These are phyloP conservation scores for Beauveria caledonica DNA, from an alignment of 2,329 filamentous ascomycete species.

Conservation along the genomic window DNA sequence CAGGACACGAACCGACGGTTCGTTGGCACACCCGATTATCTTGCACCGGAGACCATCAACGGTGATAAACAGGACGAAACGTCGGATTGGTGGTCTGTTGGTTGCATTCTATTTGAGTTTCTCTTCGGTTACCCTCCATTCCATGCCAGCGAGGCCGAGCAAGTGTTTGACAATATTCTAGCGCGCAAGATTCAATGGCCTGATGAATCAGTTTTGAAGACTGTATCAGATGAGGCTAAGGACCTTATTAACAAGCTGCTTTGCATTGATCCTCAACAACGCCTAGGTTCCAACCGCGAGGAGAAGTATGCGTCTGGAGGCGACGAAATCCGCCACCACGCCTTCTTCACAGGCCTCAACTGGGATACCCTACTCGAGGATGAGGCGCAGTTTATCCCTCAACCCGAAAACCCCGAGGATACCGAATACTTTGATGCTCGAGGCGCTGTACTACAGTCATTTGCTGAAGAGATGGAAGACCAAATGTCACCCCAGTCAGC, in stretches of 20 bases:
- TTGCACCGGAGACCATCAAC: slow-evolving; percentile 93
- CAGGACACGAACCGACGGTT: slow-evolving; percentile 89
- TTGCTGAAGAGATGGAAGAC: slow-evolving; percentile 91
- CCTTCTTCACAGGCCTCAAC: slow-evolving; percentile 80
- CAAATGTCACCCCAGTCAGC: slow-evolving; percentile 66
- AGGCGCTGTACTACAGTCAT: slow-evolving; percentile 85
- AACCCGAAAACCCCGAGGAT: slow-evolving; percentile 87
- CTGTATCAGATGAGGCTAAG: slow-evolving; percentile 76
- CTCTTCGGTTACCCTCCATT: slow-evolving; percentile 91
- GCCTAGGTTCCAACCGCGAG: slow-evolving; percentile 77
- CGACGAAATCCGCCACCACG: slow-evolving; percentile 80
- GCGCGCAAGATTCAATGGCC: slow-evolving; percentile 89
- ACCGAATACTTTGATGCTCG: slow-evolving; percentile 95
- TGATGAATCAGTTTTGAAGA: slow-evolving; percentile 64
- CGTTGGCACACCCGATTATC: slow-evolving; percentile 92
- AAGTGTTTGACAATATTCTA: slow-evolving; percentile 95
- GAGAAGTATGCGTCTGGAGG: slow-evolving; percentile 79
- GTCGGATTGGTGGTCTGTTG: slow-evolving; percentile 99
- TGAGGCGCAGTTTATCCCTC: slow-evolving; percentile 90
- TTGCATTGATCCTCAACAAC: slow-evolving; percentile 71
- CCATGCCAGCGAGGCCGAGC: slow-evolving; percentile 79
- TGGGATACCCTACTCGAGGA: slow-evolving; percentile 92
- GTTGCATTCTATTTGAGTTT: slow-evolving; percentile 96
- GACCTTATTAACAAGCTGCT: slow-evolving; percentile 91
- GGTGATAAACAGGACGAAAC: slow-evolving; percentile 94